Evolutionary conservation across 1,139 yeast species (phyloP).

Genomic region (Saccharomyces hybrid): DNA sequence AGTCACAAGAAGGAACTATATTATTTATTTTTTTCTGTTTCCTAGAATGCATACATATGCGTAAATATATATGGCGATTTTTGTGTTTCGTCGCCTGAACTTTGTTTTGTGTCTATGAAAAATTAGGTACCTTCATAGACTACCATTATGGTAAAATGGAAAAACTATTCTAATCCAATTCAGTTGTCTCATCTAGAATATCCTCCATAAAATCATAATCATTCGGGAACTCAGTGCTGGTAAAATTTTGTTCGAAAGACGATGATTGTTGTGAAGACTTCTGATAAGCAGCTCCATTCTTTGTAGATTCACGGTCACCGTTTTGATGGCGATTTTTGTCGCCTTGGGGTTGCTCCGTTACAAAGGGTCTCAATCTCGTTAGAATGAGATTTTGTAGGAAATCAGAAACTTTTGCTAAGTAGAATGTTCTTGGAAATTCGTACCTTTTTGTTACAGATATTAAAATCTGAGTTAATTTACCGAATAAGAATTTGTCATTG

Average conservation of each 20-base stretch:
- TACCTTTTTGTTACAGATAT: neutral
- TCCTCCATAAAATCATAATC: neutral
- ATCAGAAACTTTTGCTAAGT: neutral
- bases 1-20: neutral
- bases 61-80: neutral
- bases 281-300: neutral
- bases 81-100: neutral
- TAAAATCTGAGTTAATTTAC: slow-evolving; percentile 5
- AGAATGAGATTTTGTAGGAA: neutral
- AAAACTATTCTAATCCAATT: neutral
- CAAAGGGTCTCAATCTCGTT: neutral
- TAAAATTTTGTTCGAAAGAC: neutral
- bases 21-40: neutral
- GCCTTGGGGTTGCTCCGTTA: neutral
- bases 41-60: neutral
- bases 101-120: neutral
- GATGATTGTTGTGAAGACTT: neutral
- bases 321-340: neutral
- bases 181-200: neutral
- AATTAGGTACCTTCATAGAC: neutral
- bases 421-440: slow-evolving; percentile 3
- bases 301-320: neutral
- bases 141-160: neutral
- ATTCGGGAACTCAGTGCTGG: neutral
- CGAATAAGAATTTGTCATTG: slow-evolving; percentile 7